Evolutionary conservation across 1,139 yeast species (phyloP), one percentile per base, ranked within the genome.

Genomic region (Kodamaea alishanica): DNA sequence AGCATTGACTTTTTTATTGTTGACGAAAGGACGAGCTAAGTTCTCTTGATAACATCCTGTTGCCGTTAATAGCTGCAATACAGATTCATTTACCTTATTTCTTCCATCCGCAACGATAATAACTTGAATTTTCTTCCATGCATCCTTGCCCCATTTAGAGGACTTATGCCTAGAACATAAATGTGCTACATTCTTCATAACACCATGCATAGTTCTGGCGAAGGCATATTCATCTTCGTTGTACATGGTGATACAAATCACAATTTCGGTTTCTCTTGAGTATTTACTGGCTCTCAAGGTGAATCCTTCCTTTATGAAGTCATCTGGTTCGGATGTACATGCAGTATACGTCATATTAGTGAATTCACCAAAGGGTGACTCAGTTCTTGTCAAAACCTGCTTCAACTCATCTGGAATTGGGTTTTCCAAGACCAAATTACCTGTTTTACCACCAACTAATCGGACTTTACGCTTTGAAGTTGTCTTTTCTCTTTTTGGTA

Each of bases 41-140:
- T 95, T 96, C 45, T 89, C 97, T 61, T 92, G 98, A 60, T 87
- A 92, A 35, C 94, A 86, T 50, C 98, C 98, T 63, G 94, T 81
- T 0, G 97, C 95, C 0, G 96, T 88, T 39, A 92, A 70, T 35
- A 85, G 77, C 58, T 89, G 95, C 38, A 90, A 65, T 2, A 90
- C 92, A 12, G 94, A 82, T 24, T 84, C 85, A 51, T 81, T 75
- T 34, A 90, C 83, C 56, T 88, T 89, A 42, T 85, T 79, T 64
- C 98, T 80, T 51, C 98, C 98, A 65, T 92, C 98, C 33, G 96
- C 81, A 26, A 90, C 87, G 52, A 92, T 83, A 37, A 86, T 70
- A 8, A 92, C 96, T 42, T 90, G 96, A 26, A 90, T 81, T 60
- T 89, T 90, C 57, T 92, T 88, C 98, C 98, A 92, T 22, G 95